These are phyloP conservation scores for Adansonia gregorii DNA, from an alignment of 441 rosid genomes.

Conservation along the genomic window DNA sequence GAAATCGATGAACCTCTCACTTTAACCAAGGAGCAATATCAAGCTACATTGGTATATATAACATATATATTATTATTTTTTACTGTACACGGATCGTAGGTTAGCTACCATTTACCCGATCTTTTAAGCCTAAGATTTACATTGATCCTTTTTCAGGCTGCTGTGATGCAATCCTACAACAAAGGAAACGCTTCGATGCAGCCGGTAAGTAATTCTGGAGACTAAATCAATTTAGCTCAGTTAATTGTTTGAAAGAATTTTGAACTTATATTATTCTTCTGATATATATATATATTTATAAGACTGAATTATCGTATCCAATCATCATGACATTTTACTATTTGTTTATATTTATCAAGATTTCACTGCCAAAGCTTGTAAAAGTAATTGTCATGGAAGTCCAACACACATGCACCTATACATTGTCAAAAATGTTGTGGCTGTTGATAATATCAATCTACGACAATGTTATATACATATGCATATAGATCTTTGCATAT, in stretches of 20 bases:
- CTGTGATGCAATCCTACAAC: neutral
- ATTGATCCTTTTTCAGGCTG: slow-evolving; percentile 18
- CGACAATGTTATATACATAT: too few species aligned
- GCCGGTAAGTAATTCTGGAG: neutral
- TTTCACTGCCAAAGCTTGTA: neutral
- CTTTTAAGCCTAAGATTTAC: neutral
- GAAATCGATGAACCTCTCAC: slow-evolving; percentile 11
- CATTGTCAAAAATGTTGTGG: too few species aligned
- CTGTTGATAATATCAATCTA: too few species aligned
- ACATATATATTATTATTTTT: neutral
- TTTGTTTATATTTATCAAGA: neutral
- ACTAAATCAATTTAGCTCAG: neutral
- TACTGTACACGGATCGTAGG: neutral
- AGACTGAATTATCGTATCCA: neutral
- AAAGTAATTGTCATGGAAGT: too few species aligned
- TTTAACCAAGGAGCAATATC: slow-evolving; percentile 22
- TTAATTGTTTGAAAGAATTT: too few species aligned
- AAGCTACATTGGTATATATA: slow-evolving; percentile 5
- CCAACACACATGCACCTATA: too few species aligned
- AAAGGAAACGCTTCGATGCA: neutral
- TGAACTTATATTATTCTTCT: neutral
- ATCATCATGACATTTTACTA: neutral
- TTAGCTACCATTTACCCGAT: neutral
- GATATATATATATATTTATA: neutral
- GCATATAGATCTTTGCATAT: too few species aligned